Evolutionary conservation across 148 eudicot species (phyloP), one percentile per base, ranked within the genome.

Genomic region (Heliosperma pusillum): DNA sequence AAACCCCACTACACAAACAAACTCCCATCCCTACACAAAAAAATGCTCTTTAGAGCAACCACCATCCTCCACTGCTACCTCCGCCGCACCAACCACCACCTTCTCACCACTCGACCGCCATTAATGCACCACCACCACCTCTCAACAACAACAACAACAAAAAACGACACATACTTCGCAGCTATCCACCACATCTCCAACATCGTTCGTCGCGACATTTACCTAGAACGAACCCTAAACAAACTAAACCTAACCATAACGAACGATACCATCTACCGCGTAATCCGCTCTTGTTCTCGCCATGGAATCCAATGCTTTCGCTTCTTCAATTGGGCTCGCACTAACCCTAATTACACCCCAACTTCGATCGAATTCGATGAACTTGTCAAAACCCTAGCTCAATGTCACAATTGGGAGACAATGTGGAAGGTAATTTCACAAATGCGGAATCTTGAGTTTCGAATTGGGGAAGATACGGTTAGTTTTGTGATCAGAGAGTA

Each of bases 351-450:
- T 19, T 94, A 94, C 69, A 82, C 88, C 30, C 98, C 98, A 0
- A 91, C 98, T 5, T 74, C 92, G 0, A 65, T 86, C 24, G 97
- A 94, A 72, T 92, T 84, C 76, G 93, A 92, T 10, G 93, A 90
- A 73, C 85, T 94, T n/a, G 80, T 94, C 62, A 82, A 81, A 74
- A 90, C 84, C 83, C 90, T 94, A 17, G 96, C 97, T 8, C 71
- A 59, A 1, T 88, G 89, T 21, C 79, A 81, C 10, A 85, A 88
- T 58, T 94, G 98, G 98, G 92, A 94, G 30, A 88, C 98, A 15
- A 94, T 94, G 98, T 94, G 98, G 98, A 94, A 90, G 76, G 96
- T 89, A 8, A 89, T 87, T 10, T 72, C 80, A 19, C 89, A 85
- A 50, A 1, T 22, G 17, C 72, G 52, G 15, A 52, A 26, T 53